Conservation (phyloP, 2,329 filamentous ascomycete genomes). For the Mycocentrospora acerina region DNA sequence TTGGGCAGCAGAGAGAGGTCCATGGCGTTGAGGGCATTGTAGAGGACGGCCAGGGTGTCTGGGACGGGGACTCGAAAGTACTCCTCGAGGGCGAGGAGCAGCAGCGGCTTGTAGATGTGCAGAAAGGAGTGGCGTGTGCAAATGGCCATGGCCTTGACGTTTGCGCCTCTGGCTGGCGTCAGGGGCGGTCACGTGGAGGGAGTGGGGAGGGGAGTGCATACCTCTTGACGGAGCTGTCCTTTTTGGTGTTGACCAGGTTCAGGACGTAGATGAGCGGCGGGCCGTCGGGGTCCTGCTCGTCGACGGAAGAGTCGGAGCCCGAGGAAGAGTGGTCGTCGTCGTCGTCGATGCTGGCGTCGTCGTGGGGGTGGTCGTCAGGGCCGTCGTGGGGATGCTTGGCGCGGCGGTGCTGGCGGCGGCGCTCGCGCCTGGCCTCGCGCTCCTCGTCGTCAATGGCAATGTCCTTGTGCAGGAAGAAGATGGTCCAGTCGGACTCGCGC, state of each 20-base stretch:
- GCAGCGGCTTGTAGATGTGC: conserved; percentile 97
- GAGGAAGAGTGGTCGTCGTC: conserved; percentile 54
- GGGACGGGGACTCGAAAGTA: conserved; percentile 92
- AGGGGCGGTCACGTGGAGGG: conserved; percentile 5
- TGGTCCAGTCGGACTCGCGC: conserved; percentile 96
- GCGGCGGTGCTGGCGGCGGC: conserved; percentile 54
- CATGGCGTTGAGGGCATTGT: conserved; percentile 94
- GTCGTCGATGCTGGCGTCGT: conserved; percentile 40
- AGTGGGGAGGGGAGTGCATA: conserved; percentile 26
- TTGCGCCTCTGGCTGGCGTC: conserved; percentile 66
- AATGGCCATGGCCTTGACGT: conserved; percentile 98
- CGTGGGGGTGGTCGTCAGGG: conserved; percentile 44
- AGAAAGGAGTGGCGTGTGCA: conserved; percentile 96
- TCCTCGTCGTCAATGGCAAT: conserved; percentile 77
- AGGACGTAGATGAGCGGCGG: conserved; percentile 95
- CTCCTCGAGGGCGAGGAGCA: conserved; percentile 88
- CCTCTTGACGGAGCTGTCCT: conserved; percentile 85
- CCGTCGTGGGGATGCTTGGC: conserved; percentile 46
- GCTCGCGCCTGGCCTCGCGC: conserved; percentile 58
- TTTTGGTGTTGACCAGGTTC: conserved; percentile 97
- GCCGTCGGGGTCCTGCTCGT: conserved; percentile 66
- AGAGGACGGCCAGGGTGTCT: conserved; percentile 84
- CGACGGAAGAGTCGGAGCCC: conserved; percentile 55
- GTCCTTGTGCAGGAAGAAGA: conserved; percentile 98
- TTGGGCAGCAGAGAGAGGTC: conserved; percentile 91